A percentile compares a stretch with the other conserved stretches of the same genome.
Conservation (phyloP, 2,329 filamentous ascomycete species). For the Cadophora sp. region DNA sequence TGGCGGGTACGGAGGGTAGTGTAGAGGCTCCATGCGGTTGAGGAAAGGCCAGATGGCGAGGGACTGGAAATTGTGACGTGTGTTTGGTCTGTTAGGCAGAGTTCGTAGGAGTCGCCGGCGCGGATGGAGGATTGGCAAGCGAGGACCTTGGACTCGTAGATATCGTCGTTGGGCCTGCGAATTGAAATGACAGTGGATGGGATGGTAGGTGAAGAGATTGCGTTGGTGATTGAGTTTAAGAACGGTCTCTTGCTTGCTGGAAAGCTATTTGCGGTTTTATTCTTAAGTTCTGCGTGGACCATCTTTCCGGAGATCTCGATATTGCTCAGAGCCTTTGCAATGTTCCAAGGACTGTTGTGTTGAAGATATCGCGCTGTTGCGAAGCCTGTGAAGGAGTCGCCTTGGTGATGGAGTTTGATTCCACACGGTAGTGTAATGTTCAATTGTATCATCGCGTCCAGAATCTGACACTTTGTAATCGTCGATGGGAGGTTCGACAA, state of each 20-base stretch:
- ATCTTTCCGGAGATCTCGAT: background rate
- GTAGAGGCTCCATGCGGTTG: too few species aligned
- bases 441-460: constrained; percentile 4
- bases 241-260: background rate
- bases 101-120: constrained; percentile 49
- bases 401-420: background rate
- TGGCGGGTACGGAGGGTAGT: too few species aligned
- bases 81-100: constrained; percentile 49
- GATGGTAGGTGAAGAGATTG: background rate
- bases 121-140: constrained; percentile 46
- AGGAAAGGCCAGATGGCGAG: constrained; percentile 80
- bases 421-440: background rate
- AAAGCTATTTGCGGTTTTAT: background rate
- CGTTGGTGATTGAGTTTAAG: background rate
- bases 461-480: background rate
- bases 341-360: background rate
- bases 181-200: constrained; percentile 31
- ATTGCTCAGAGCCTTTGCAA: background rate
- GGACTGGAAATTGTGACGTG: too few species aligned
- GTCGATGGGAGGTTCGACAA: constrained; percentile 13
- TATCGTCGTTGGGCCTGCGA: constrained; percentile 29
- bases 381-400: constrained; percentile 5
- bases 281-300: constrained; percentile 7
- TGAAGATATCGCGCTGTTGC: constrained; percentile 1
- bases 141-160: constrained; percentile 47